Conservation (phyloP, 306 rosid species). For the Glycyrrhiza uralensis region DNA sequence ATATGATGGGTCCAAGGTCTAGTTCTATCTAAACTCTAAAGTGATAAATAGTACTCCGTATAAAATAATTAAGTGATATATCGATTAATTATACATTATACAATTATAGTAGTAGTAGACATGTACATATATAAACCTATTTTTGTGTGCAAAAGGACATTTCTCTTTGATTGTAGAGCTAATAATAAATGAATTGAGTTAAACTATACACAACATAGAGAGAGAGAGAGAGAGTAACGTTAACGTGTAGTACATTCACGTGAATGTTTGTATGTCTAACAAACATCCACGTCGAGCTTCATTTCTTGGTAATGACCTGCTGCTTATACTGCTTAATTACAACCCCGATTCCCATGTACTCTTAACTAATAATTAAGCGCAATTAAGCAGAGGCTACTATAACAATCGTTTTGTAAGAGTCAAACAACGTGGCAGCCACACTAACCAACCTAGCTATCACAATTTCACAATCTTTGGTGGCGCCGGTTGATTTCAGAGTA, state of each 20-base stretch:
- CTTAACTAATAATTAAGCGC: no score
- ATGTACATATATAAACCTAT: no score
- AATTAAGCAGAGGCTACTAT: no score
- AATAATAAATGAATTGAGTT: constrained; percentile 27
- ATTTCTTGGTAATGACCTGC: not conserved
- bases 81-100: no score
- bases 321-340: no score
- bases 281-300: constrained; percentile 36
- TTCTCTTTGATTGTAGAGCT: constrained; percentile 12
- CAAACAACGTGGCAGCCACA: constrained; percentile 28
- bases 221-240: not conserved
- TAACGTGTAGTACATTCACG: constrained; percentile 43
- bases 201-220: not conserved
- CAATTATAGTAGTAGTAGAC: no score
- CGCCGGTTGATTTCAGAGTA: constrained; percentile 24
- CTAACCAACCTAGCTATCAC: not conserved
- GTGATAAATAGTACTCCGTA: no score
- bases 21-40: no score
- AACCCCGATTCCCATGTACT: no score
- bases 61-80: no score
- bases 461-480: constrained; percentile 11
- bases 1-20: no score
- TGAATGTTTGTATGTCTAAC: constrained; percentile 44
- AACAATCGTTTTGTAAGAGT: no score
- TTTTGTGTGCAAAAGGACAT: not conserved